A percentile compares a stretch with the other conserved stretches of the same genome.
These are phyloP conservation scores for Albugo laibachii DNA, from an alignment of 352 stramenopile genomes.

Conservation along the genomic window DNA sequence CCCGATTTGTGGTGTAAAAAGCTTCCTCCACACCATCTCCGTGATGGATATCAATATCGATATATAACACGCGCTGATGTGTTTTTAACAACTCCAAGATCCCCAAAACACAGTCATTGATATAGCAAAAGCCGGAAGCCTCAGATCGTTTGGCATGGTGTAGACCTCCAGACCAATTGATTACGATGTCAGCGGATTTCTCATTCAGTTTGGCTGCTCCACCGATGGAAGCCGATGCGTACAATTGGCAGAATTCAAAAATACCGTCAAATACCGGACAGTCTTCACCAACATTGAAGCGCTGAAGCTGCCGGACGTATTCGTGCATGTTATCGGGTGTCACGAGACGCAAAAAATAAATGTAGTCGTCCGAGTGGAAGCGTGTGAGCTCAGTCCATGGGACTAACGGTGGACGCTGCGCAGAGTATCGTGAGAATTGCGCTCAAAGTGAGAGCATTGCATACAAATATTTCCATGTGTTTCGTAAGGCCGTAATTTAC, in stretches of 20 bases:
- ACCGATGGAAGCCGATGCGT: slow-evolving; percentile 92
- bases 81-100: slow-evolving; percentile 97
- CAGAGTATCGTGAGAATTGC: background rate
- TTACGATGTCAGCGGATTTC: slow-evolving; percentile 90
- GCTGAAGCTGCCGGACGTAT: slow-evolving; percentile 85
- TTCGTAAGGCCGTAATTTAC: slow-evolving; percentile 98
- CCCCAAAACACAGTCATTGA: slow-evolving; percentile 97
- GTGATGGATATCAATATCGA: slow-evolving; percentile 99
- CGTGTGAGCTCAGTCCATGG: slow-evolving; percentile 93
- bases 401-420: slow-evolving; percentile 85
- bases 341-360: slow-evolving; percentile 96
- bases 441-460: slow-evolving; percentile 7
- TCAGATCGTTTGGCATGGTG: slow-evolving; percentile 99
- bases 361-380: slow-evolving; percentile 99
- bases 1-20: slow-evolving; percentile 99
- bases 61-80: slow-evolving; percentile 96
- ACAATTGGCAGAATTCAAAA: slow-evolving; percentile 98
- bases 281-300: slow-evolving; percentile 98
- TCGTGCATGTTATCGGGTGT: slow-evolving; percentile 98
- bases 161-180: slow-evolving; percentile 98
- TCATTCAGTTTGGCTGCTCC: slow-evolving; percentile 94
- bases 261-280: slow-evolving; percentile 99
- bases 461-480: slow-evolving; percentile 97
- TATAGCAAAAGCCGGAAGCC: slow-evolving; percentile 97
- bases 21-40: slow-evolving; percentile 97